A percentile compares a stretch with the other conserved stretches of the same genome.
phyloP scores from a whole-genome alignment of 2,329 filamentous ascomycete species.

The Sarocladium strictum region DNA sequence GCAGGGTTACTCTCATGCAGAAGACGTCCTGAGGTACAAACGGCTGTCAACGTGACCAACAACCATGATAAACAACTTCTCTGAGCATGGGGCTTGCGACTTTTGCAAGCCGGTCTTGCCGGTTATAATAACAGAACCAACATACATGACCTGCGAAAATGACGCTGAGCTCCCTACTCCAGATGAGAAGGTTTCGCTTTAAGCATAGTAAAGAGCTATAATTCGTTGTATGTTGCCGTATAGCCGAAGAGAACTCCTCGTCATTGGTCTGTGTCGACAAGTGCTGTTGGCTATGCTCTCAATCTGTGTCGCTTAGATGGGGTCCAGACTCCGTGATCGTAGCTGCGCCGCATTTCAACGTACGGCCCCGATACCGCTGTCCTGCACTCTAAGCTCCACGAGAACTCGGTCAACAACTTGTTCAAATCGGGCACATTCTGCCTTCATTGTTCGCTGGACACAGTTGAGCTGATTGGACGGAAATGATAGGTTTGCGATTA shows the following conservation, averaged over 20 bases:
- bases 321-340: not conserved
- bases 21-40: no score
- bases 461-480: not conserved
- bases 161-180: not conserved
- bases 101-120: not conserved
- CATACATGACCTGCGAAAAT: not conserved
- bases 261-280: not conserved
- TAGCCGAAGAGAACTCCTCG: not conserved
- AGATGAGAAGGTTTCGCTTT: not conserved
- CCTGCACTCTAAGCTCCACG: not conserved
- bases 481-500: not conserved
- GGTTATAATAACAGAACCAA: not conserved
- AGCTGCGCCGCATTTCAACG: not conserved
- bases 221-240: not conserved
- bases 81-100: not conserved
- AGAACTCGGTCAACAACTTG: not conserved
- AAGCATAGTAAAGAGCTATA: not conserved
- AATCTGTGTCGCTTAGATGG: not conserved
- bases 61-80: not conserved
- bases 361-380: not conserved
- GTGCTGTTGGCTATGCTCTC: not conserved
- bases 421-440: not conserved
- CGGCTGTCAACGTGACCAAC: no score
- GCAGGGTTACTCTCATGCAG: no score
- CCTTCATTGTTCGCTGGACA: not conserved